Percentiles rank a stretch among this genome's conserved stretches.
Evolutionary conservation across 208 protist genomes (phyloP).

Genomic region (Leishmania mexicana): DNA sequence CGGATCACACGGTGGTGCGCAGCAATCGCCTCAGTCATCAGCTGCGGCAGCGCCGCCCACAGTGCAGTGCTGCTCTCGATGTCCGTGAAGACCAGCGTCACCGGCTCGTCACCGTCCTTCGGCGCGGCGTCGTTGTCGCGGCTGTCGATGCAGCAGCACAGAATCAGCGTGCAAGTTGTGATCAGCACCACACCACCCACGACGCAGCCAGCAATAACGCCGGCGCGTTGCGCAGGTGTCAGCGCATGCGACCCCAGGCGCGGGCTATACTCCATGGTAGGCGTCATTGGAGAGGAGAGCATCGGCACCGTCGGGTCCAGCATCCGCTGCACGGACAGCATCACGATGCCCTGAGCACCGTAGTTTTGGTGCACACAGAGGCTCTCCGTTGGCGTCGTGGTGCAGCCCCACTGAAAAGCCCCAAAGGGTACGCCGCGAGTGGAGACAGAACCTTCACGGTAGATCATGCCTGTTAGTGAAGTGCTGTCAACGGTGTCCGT

Average conservation of each 20-base stretch:
- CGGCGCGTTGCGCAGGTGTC: constrained; percentile 23
- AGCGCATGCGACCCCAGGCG: background rate
- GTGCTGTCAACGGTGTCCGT: no score
- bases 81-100: constrained; percentile 81
- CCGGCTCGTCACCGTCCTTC: constrained; percentile 41
- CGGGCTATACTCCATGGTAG: constrained; percentile 36
- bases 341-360: constrained; percentile 43
- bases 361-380: constrained; percentile 45
- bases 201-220: constrained; percentile 33
- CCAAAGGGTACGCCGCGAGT: background rate
- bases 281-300: constrained; percentile 9
- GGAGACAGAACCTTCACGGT: background rate
- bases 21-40: constrained; percentile 70
- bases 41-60: constrained; percentile 56
- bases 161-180: constrained; percentile 13
- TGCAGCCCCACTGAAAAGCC: constrained; percentile 4
- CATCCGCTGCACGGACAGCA: constrained; percentile 36
- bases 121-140: constrained; percentile 56
- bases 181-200: constrained; percentile 15
- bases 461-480: no score
- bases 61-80: constrained; percentile 82
- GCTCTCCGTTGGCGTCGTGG: background rate
- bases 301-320: constrained; percentile 28
- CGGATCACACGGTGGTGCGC: constrained; percentile 77
- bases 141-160: constrained; percentile 21